These are phyloP conservation scores for Trichoderma breve DNA, from an alignment of 2,329 filamentous ascomycete species.

Conservation along the genomic window DNA sequence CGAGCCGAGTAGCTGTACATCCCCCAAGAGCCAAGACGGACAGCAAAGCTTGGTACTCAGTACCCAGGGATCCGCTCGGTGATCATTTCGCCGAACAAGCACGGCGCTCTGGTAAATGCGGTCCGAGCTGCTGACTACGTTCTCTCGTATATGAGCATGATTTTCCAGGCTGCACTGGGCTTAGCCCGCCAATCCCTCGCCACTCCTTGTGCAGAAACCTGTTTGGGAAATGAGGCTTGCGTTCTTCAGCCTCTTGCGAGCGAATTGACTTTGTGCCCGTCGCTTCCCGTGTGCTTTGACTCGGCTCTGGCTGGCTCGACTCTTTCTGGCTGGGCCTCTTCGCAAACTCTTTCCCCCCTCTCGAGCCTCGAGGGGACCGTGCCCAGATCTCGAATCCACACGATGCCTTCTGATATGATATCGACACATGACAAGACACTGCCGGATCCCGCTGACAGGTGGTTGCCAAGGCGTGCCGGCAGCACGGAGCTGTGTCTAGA, in stretches of 20 bases:
- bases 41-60: background rate
- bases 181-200: constrained; percentile 4
- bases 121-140: constrained; percentile 16
- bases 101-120: constrained; percentile 15
- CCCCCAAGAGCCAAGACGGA: background rate
- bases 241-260: background rate
- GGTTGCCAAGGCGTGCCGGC: background rate
- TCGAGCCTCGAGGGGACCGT: background rate
- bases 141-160: background rate
- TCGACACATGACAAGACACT: background rate
- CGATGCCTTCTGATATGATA: background rate
- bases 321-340: background rate
- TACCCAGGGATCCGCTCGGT: background rate
- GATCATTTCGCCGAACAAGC: background rate
- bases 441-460: background rate
- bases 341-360: constrained; percentile 10
- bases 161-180: background rate
- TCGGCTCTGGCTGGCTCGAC: background rate
- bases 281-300: background rate
- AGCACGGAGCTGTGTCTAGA: background rate
- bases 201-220: constrained; percentile 8
- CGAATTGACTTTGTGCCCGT: background rate
- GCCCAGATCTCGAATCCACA: background rate
- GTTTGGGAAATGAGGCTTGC: constrained; percentile 16
- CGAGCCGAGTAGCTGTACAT: background rate